These are phyloP conservation scores for Blepharisma stoltei DNA, from an alignment of 73 alveolate genomes.

Conservation along the genomic window DNA sequence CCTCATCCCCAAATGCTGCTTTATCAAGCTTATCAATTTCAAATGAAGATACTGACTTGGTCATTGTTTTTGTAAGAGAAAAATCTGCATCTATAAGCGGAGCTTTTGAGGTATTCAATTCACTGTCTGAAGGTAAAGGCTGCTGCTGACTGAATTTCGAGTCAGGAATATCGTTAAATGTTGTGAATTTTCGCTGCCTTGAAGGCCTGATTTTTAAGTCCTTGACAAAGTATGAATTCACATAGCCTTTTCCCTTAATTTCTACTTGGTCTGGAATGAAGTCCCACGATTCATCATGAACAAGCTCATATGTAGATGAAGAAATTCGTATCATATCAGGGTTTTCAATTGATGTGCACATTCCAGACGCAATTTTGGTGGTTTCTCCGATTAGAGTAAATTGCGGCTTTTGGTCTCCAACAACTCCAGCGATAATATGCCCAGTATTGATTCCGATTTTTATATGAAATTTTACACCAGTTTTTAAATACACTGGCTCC, in stretches of 20 bases:
- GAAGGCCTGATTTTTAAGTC: slow-evolving; percentile 24
- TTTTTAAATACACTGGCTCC: background rate
- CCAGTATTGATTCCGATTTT: slow-evolving; percentile 98
- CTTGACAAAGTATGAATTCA: slow-evolving; percentile 7
- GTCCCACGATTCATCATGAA: slow-evolving; percentile 26
- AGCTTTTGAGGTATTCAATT: background rate
- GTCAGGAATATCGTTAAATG: background rate
- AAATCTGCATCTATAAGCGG: background rate
- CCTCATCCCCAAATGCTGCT: background rate
- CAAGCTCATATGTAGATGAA: background rate
- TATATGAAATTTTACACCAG: slow-evolving; percentile 39
- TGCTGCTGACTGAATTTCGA: background rate
- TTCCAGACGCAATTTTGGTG: slow-evolving; percentile 96
- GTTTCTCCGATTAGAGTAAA: slow-evolving; percentile 98
- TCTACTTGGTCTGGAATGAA: slow-evolving; percentile 27
- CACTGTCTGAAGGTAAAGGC: background rate
- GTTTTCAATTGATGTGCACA: slow-evolving; percentile 75
- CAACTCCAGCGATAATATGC: slow-evolving; percentile 95
- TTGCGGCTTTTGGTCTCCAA: slow-evolving; percentile 97
- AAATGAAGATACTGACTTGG: background rate
- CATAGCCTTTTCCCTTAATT: slow-evolving; percentile 41
- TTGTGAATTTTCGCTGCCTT: background rate
- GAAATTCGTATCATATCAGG: slow-evolving; percentile 9
- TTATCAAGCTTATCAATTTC: background rate
- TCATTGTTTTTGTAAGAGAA: background rate